Percentiles rank a stretch among this genome's conserved stretches.
Conservation (phyloP, 1,139 yeast species). For the Magnusiomyces suaveolens region DNA sequence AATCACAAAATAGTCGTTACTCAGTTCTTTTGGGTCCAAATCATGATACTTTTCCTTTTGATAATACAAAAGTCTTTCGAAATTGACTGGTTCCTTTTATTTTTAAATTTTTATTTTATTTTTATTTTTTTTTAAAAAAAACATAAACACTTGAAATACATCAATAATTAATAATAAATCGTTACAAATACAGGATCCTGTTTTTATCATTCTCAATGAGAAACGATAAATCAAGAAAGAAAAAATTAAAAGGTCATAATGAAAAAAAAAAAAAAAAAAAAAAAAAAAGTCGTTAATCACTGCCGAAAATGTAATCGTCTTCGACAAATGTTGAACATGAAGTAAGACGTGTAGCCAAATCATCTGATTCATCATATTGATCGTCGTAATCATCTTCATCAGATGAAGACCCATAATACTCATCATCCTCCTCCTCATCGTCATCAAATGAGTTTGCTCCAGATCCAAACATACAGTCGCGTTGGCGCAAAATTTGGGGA, state of each 20-base stretch:
- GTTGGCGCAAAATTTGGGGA: neutral
- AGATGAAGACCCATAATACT: neutral
- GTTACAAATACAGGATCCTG: neutral
- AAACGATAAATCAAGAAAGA: neutral
- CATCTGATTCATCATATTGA: neutral
- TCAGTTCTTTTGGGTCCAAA: too few relatives aligned
- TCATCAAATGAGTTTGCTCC: neutral
- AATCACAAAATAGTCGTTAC: too few relatives aligned
- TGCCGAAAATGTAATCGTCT: neutral
- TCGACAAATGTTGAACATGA: neutral
- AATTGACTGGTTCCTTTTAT: too few relatives aligned
- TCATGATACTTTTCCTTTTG: too few relatives aligned
- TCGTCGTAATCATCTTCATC: neutral
- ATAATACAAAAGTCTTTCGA: too few relatives aligned
- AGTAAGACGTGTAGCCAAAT: neutral
- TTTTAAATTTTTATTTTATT: too few relatives aligned
- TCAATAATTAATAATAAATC: neutral
- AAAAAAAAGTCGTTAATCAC: conserved; percentile 1
- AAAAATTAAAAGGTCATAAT: neutral
- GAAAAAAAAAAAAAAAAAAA: neutral
- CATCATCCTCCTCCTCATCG: conserved; percentile 4
- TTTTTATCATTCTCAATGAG: too few relatives aligned
- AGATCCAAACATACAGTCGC: neutral
- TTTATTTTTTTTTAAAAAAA: too few relatives aligned
- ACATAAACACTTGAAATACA: too few relatives aligned